These are phyloP conservation scores for Hymenoscyphus salicellus DNA, from an alignment of 2,329 filamentous ascomycete genomes.

Conservation along the genomic window DNA sequence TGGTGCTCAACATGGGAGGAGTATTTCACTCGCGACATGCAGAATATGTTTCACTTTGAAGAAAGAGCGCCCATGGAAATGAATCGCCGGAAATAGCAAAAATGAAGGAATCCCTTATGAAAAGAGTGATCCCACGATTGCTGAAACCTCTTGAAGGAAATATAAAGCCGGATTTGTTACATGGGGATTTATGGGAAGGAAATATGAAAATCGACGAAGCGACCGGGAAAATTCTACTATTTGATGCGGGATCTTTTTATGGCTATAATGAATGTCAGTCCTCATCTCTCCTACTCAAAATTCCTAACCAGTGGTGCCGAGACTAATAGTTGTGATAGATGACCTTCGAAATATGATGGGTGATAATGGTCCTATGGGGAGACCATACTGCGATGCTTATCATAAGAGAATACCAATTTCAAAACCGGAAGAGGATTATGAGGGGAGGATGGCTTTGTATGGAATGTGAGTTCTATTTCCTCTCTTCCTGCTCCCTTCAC, in stretches of 20 bases:
- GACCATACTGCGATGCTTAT: constrained; percentile 10
- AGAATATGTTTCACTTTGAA: constrained; percentile 8
- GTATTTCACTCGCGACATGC: constrained; percentile 28
- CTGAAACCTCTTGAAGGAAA: constrained; percentile 36
- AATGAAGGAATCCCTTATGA: too few relatives aligned
- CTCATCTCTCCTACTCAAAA: background rate
- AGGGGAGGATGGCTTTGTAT: constrained; percentile 14
- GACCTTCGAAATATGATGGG: constrained; percentile 12
- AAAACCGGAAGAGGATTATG: constrained; percentile 8
- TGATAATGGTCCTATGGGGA: constrained; percentile 6
- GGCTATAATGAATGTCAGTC: constrained; percentile 43
- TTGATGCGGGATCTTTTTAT: constrained; percentile 43
- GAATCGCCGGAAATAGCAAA: constrained; percentile 32
- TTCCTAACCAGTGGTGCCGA: too few relatives aligned
- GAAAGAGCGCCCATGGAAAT: constrained; percentile 24
- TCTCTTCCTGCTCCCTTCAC: background rate
- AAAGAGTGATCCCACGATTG: constrained; percentile 18
- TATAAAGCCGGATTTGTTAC: constrained; percentile 23
- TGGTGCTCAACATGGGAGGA: constrained; percentile 40
- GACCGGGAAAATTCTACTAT: constrained; percentile 37
- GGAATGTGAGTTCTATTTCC: constrained; percentile 6
- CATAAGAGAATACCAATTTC: constrained; percentile 6
- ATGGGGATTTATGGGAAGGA: constrained; percentile 26
- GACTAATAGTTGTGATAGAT: constrained; percentile 4
- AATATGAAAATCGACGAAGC: constrained; percentile 33